Conservation (phyloP, 805 yeast species). For the Danielia oregonensis region DNA sequence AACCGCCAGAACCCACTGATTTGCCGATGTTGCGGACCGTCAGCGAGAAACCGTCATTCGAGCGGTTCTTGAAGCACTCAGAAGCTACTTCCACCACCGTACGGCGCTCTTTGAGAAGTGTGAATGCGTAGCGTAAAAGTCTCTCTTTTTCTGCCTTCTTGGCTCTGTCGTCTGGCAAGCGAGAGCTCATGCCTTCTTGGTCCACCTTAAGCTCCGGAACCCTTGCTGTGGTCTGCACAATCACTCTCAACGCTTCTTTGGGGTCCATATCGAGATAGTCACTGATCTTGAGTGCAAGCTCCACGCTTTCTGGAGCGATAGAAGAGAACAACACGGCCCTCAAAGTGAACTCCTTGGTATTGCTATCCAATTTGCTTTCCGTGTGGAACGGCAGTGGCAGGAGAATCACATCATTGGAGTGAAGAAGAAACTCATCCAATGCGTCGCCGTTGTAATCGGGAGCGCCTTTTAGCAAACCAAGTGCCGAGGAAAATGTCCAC, state of each 20-base stretch:
- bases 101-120: slow-evolving; percentile 51
- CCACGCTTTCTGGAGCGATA: slow-evolving; percentile 28
- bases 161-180: slow-evolving; percentile 35
- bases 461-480: slow-evolving; percentile 26
- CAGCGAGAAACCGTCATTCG: slow-evolving; percentile 17
- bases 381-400: slow-evolving; percentile 30
- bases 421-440: slow-evolving; percentile 36
- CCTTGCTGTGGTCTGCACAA: slow-evolving; percentile 36
- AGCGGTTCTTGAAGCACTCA: slow-evolving; percentile 21
- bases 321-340: slow-evolving; percentile 39
- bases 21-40: slow-evolving; percentile 36
- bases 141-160: slow-evolving; percentile 26
- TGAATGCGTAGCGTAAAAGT: slow-evolving; percentile 30
- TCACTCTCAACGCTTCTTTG: slow-evolving; percentile 47
- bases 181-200: slow-evolving; percentile 23
- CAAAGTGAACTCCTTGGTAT: slow-evolving; percentile 30
- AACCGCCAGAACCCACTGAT: slow-evolving; percentile 5
- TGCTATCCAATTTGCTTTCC: neutral
- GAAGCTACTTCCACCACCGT: slow-evolving; percentile 41
- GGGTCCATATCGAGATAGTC: slow-evolving; percentile 35
- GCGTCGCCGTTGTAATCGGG: slow-evolving; percentile 32
- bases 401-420: slow-evolving; percentile 27
- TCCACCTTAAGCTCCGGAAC: slow-evolving; percentile 29
- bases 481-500: slow-evolving; percentile 41
- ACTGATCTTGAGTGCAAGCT: slow-evolving; percentile 40